Evolutionary conservation across 805 yeast species (phyloP), one percentile per base, ranked within the genome.

Genomic region (Babjeviella inositovora): DNA sequence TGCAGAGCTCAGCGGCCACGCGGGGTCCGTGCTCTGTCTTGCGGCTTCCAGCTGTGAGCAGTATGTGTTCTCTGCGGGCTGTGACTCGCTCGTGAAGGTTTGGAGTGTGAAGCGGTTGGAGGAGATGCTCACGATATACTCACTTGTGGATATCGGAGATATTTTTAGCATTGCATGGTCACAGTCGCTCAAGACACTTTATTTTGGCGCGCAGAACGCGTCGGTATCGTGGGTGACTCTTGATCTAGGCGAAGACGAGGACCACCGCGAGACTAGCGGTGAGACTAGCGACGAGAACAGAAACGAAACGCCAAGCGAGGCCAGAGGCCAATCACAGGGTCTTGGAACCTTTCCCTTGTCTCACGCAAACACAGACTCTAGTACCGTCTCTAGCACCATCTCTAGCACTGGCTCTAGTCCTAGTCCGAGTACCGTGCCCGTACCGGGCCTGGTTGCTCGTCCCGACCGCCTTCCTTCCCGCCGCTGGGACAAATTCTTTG

Each of bases 191-290:
- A 59, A 70, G 22, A 67, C 80, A 0, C 53, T 87, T 4, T 80
- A 72, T 31, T 64, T 81, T 35, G 98, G 98, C 4, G 74, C 93
- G 8, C 97, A 90, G 44, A 87, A 85, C 41, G 95, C 97, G 4
- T 65, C 85, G 2, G 63, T 87, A 10, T 63, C 80, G 19, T 87
- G 79, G 70, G 70, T 80, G 27, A 61, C 61, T 21, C 35, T 58
- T n/a, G n/a, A n/a, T n/a, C n/a, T n/a, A n/a, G n/a, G n/a, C n/a
- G n/a, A n/a, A n/a, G n/a, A n/a, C n/a, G n/a, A n/a, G n/a, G n/a
- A n/a, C n/a, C n/a, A n/a, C n/a, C 9, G 9, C n/a, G n/a, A n/a
- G n/a, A n/a, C n/a, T n/a, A n/a, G n/a, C n/a, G n/a, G n/a, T n/a
- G n/a, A n/a, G n/a, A n/a, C n/a, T n/a, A n/a, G n/a, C n/a, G n/a